A percentile compares a stretch with the other conserved stretches of the same genome.
These are phyloP conservation scores for Lentinula lateritia DNA, from an alignment of 768 basidiomycete species.

Conservation along the genomic window DNA sequence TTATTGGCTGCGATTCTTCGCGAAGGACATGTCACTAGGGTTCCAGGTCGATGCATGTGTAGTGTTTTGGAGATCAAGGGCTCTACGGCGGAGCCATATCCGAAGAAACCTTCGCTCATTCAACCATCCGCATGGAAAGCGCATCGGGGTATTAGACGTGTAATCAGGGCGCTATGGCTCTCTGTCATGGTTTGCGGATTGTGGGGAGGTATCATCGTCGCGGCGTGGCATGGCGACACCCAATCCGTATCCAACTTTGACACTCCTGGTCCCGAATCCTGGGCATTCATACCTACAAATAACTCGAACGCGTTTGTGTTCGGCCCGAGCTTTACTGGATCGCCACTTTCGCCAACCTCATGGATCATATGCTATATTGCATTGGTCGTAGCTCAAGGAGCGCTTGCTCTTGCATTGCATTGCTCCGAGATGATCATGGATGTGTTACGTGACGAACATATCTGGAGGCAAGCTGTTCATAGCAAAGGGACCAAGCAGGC, in stretches of 20 bases:
- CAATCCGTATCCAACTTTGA: background rate
- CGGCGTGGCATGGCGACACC: background rate
- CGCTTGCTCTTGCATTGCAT: background rate
- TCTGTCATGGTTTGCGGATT: background rate
- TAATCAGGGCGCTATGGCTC: background rate
- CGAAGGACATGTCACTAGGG: slow-evolving; percentile 15
- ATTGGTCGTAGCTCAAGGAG: background rate
- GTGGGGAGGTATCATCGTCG: background rate
- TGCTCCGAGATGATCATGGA: background rate
- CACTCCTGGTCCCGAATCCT: background rate
- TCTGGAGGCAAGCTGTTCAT: background rate
- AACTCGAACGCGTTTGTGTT: background rate
- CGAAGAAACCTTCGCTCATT: background rate
- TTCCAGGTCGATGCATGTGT: slow-evolving; percentile 20
- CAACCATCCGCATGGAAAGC: background rate
- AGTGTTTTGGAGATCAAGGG: slow-evolving; percentile 11
- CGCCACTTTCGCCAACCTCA: background rate
- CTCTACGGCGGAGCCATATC: background rate
- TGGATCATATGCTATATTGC: background rate
- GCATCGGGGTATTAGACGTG: background rate
- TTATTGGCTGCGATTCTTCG: slow-evolving; percentile 23
- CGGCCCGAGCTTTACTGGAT: background rate
- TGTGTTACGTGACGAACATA: background rate
- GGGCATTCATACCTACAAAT: background rate
- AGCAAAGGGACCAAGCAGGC: background rate